These are phyloP conservation scores for Trypanosoma platydactyli DNA, from an alignment of 208 protist species.

Conservation along the genomic window DNA sequence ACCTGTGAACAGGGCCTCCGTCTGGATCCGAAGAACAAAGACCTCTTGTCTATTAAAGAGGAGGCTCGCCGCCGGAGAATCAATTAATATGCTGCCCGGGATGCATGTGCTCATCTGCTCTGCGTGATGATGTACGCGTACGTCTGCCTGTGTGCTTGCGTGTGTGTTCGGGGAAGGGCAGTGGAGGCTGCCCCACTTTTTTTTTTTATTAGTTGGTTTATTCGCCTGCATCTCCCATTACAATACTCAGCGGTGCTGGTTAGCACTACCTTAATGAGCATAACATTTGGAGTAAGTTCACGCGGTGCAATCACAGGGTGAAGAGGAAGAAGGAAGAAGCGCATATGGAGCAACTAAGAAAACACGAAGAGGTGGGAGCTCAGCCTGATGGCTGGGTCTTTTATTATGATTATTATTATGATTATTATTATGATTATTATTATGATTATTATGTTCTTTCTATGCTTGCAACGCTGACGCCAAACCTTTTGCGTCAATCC, in stretches of 20 bases:
- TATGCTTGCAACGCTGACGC: no score
- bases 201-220: background rate
- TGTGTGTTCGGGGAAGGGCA: no score
- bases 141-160: no score
- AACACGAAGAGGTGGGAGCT: no score
- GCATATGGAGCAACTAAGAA: background rate
- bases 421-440: conserved; percentile 1
- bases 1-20: conserved; percentile 64
- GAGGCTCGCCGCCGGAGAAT: conserved; percentile 35
- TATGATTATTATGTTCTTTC: conserved; percentile 6
- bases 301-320: background rate
- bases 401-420: no score
- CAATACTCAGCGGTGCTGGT: background rate
- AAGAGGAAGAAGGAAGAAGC: background rate
- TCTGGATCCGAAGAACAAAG: conserved; percentile 67
- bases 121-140: no score
- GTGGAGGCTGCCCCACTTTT: background rate
- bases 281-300: no score
- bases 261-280: no score
- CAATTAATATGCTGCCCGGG: background rate
- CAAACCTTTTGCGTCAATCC: no score
- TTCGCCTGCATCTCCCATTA: background rate
- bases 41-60: conserved; percentile 63
- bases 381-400: no score
- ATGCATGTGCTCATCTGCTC: no score